Base-by-base conservation (phyloP, 2,329 filamentous ascomycete species). In the Fusarium nygamai region DNA sequence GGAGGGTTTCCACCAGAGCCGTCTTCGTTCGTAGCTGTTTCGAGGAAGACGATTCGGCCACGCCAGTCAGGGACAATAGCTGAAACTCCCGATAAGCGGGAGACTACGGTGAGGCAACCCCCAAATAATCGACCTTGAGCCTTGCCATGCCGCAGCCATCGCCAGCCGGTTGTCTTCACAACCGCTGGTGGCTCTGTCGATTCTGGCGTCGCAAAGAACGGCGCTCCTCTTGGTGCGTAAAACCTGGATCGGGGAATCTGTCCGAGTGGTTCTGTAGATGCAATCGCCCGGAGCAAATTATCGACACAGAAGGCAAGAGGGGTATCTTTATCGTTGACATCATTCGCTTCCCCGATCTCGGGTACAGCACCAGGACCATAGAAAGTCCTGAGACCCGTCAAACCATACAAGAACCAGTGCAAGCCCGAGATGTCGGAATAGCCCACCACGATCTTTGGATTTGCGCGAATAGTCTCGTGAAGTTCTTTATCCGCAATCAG, bases 51-150 rank as follows among this genome's bases (percentile, higher is more conserved):
- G 64, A 84, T 81, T 20, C 81, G 74, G 11, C 83, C 80, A 10
- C 76, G 64, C 84, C 85, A 84, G 73, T 83, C 80, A 1, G 83
- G 81, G 7, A 75, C 74, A 38, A 85, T 78, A 3, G 72, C 69
- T 2, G 66, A 76, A 17, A 85, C 75, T 3, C 81, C 84, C 4
- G 76, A 71, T 13, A 85, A 64, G 3, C 84, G 83, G 10, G 79
- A 81, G 50, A 84, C 80, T n/a, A 84, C 82, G 1, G 82, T 82
- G 22, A 86, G 76, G 41, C 83, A 85, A 4, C 78, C 84, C 27
- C 84, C 84, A 46, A 86, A 85, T 74, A 79, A 84, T 41, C 83
- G 84, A 4, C 87, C 88, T 13, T 85, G 68, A 1, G 79, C 80
- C 50, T 75, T 79, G 0, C 83, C 83, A 1, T 38, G 60, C 6